Evolutionary conservation across 2,329 filamentous ascomycete species (phyloP).

Genomic region (Xylariaceae sp.): DNA sequence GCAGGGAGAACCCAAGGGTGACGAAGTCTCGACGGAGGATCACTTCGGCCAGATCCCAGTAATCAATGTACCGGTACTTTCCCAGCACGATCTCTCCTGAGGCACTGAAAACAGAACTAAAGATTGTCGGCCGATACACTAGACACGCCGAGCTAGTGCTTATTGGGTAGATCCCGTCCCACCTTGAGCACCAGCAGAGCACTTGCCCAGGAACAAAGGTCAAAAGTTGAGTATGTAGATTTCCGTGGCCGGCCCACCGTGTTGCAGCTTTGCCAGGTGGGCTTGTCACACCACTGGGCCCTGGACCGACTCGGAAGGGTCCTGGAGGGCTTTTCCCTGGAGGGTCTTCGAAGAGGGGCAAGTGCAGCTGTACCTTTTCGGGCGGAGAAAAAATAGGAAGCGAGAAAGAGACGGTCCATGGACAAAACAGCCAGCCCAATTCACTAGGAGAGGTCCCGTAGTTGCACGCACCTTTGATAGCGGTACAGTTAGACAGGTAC

Average conservation of each 20-base stretch:
- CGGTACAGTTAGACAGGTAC: not conserved
- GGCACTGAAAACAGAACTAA: no score
- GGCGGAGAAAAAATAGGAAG: not conserved
- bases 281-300: no score
- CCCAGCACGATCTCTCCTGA: not conserved
- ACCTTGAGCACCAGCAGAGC: conserved; percentile 15
- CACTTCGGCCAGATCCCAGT: not conserved
- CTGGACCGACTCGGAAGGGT: conserved; percentile 7
- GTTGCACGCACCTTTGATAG: no score
- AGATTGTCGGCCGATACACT: not conserved
- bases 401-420: no score
- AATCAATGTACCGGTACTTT: not conserved
- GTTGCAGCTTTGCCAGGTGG: no score
- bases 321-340: conserved; percentile 12
- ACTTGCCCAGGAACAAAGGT: conserved; percentile 11
- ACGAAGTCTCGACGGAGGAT: not conserved
- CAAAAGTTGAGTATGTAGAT: conserved; percentile 18
- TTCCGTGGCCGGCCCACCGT: no score
- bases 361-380: conserved; percentile 4
- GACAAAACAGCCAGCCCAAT: not conserved
- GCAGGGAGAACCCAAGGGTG: not conserved
- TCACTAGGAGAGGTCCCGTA: conserved; percentile 2
- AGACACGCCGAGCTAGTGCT: not conserved
- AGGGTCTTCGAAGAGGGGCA: conserved; percentile 8
- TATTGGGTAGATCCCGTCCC: conserved; percentile 2